Base-by-base conservation (phyloP, 202 grass and related monocot species). In the Eragrostis tef region DNA sequence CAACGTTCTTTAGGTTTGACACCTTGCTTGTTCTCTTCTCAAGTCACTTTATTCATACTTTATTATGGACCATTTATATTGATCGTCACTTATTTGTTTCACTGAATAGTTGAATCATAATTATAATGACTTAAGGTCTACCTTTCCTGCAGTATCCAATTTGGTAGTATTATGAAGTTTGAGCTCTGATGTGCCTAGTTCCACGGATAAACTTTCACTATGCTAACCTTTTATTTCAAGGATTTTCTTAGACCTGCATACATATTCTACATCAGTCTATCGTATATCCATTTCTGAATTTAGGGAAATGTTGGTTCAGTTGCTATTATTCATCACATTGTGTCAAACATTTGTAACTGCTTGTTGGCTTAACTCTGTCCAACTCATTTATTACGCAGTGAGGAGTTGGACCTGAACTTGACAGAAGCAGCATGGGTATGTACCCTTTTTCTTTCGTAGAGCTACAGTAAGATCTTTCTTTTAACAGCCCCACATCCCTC, bases 361-460 rank as follows among this genome's bases (percentile, higher is more conserved):
- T 71, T 68, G 16, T 63, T 57, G 15, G 54, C n/a, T 13, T 81
- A 63, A 79, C 67, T 59, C 11, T 29, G 25, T 49, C 78, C 34
- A 79, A 62, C 16, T 92, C 81, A 53, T 79, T 70, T 73, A 67
- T 85, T 75, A 71, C 27, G 39, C 87, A 98, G 95, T 64, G 92
- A 98, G 88, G 88, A 93, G 87, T 84, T 98, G 87, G 64, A 93
- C 87, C 76, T 98, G 81, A 98, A 98, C 86, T 89, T 98, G 76
- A 95, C 87, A 61, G 90, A 98, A 90, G 92, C 92, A 58, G 92
- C 92, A 85, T 93, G 90, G 96, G 96, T 98, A 91, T 70, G 75
- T 90, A 62, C 57, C 67, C 71, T n/a, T 50, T 67, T 79, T 39
- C 49, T 84, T 90, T 84, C 34, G 2, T 39, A 60, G 11, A 70